Evolutionary conservation across 139 green algal genomes (phyloP).

Genomic region (Tetradesmus obliquus): DNA sequence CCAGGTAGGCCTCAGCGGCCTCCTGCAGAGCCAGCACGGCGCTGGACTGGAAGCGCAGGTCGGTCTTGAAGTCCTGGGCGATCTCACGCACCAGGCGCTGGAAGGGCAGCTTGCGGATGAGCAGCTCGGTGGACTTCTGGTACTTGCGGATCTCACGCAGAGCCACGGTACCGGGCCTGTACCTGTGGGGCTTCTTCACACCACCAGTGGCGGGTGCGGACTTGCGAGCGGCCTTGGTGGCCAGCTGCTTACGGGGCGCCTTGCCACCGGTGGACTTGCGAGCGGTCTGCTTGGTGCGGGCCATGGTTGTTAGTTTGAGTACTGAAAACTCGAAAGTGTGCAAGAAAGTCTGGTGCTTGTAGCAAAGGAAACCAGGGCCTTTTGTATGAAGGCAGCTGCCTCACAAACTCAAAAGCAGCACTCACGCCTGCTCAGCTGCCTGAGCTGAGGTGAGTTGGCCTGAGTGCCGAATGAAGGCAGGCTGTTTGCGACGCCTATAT

Average conservation of each 20-base stretch:
- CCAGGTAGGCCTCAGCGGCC: no score
- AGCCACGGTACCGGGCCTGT: no score
- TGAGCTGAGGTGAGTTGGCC: not conserved
- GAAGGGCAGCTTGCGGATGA: conserved; percentile 98
- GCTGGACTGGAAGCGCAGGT: conserved; percentile 95
- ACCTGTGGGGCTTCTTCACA: no score
- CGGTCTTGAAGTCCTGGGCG: conserved; percentile 96
- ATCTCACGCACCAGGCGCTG: conserved; percentile 98
- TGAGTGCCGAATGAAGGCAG: not conserved
- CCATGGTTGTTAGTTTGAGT: conserved; percentile 20
- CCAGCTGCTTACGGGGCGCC: no score
- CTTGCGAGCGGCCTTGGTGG: no score
- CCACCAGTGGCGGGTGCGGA: no score
- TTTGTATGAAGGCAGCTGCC: not conserved
- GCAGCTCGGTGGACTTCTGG: conserved; percentile 93
- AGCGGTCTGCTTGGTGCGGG: conserved; percentile 72
- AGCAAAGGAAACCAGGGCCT: not conserved
- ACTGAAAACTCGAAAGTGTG: not conserved
- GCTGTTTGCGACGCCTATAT: not conserved
- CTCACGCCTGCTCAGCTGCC: not conserved
- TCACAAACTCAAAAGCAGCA: not conserved
- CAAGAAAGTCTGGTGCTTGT: not conserved
- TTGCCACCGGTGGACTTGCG: conserved; percentile 92
- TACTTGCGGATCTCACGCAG: conserved; percentile 96
- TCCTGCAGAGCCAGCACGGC: conserved; percentile 97